These are phyloP conservation scores for Pleurotus cornucopiae DNA, from an alignment of 768 basidiomycete genomes.

Conservation along the genomic window DNA sequence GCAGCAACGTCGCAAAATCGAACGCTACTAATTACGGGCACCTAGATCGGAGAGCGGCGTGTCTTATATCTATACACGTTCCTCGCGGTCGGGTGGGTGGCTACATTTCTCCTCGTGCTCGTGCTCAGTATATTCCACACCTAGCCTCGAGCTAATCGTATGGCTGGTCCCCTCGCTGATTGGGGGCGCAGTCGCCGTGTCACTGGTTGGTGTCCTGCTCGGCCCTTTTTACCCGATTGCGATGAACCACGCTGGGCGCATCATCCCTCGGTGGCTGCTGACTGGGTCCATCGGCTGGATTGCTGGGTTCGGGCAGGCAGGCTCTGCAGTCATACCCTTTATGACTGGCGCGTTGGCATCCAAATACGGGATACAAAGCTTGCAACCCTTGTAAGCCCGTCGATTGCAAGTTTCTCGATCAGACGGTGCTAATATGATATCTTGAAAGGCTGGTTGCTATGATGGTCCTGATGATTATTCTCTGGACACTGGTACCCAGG, in stretches of 20 bases:
- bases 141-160: conserved; percentile 44
- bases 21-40: not conserved
- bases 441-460: conserved; percentile 28
- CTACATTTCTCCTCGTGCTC: not conserved
- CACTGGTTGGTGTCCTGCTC: conserved; percentile 44
- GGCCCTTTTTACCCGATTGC: conserved; percentile 55
- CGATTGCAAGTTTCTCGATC: no score
- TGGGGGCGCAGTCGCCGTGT: conserved; percentile 42
- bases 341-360: conserved; percentile 41
- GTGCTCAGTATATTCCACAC: not conserved
- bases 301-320: conserved; percentile 45
- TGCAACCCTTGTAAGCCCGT: conserved; percentile 45
- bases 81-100: conserved; percentile 27
- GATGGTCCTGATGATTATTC: conserved; percentile 34
- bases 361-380: conserved; percentile 34
- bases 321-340: conserved; percentile 49
- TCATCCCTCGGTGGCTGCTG: conserved; percentile 54
- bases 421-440: not conserved
- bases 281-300: conserved; percentile 46
- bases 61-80: conserved; percentile 31
- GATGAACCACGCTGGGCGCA: conserved; percentile 49
- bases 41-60: conserved; percentile 33
- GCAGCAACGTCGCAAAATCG: not conserved
- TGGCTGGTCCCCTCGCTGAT: conserved; percentile 24
- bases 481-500: conserved; percentile 38